These are phyloP conservation scores for Phaeotremella fagi DNA, from an alignment of 768 basidiomycete genomes.

Conservation along the genomic window DNA sequence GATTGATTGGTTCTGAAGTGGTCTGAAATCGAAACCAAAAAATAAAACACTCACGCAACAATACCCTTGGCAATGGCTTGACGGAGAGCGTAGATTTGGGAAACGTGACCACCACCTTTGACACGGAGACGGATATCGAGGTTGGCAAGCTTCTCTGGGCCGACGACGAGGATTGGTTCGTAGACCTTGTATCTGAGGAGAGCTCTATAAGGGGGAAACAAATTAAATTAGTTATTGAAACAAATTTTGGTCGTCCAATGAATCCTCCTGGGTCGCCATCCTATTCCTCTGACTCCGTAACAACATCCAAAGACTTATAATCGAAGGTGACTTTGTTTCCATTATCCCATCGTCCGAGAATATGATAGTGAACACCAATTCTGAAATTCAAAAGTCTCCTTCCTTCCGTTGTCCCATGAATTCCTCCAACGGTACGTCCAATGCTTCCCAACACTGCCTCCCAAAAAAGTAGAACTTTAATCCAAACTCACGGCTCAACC, in stretches of 20 bases:
- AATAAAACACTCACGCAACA: constrained; percentile 64
- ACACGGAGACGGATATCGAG: constrained; percentile 97
- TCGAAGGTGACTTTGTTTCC: too few species aligned
- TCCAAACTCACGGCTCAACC: constrained; percentile 62
- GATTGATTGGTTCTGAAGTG: too few species aligned
- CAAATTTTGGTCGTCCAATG: too few species aligned
- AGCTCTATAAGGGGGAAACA: too few species aligned
- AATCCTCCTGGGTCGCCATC: too few species aligned
- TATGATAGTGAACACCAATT: too few species aligned
- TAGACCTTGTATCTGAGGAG: constrained; percentile 97
- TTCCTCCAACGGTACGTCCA: neutral
- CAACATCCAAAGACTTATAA: too few species aligned
- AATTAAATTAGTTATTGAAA: too few species aligned
- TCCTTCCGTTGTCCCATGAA: too few species aligned
- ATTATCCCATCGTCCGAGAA: too few species aligned
- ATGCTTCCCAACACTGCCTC: neutral
- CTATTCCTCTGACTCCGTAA: too few species aligned
- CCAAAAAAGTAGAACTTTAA: neutral
- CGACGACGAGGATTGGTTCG: constrained; percentile 90
- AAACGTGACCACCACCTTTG: constrained; percentile 98
- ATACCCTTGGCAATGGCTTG: constrained; percentile 98
- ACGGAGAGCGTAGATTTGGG: constrained; percentile 96
- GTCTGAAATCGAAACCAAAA: neutral
- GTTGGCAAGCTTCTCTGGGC: constrained; percentile 76
- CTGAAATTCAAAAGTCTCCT: too few species aligned